Conservation (phyloP, 1,284 basidiomycete species). For the Melampsora larici-populina region DNA sequence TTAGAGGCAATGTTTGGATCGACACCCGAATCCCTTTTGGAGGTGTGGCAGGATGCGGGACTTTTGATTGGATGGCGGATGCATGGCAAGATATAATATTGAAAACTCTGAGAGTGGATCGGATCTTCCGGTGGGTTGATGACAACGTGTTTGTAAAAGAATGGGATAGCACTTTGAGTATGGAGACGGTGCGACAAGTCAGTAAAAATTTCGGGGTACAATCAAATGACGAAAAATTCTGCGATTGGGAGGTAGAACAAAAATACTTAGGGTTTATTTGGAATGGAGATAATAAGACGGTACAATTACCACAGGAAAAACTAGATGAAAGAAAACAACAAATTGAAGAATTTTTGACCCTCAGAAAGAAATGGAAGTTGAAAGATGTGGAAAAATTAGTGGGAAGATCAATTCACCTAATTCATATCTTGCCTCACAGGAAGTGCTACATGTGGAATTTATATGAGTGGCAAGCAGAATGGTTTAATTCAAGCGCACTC, state of each 20-base stretch:
- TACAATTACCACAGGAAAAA: neutral
- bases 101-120: neutral
- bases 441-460: neutral
- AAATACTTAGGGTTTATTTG: slow-evolving; percentile 3
- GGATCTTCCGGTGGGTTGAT: too few relatives aligned
- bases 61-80: neutral
- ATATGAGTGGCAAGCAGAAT: neutral
- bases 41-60: neutral
- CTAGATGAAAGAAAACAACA: too few relatives aligned
- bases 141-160: neutral
- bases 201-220: neutral
- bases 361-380: neutral
- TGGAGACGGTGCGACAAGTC: neutral
- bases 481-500: neutral
- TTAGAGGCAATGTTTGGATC: too few relatives aligned
- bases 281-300: neutral
- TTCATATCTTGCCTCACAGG: neutral
- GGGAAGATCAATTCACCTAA: neutral
- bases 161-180: neutral
- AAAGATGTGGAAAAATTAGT: neutral
- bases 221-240: too few relatives aligned
- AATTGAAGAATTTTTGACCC: too few relatives aligned
- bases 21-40: slow-evolving; percentile 4
- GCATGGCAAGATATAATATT: neutral
- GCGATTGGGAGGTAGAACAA: neutral